phyloP scores from a whole-genome alignment of 2,329 filamentous ascomycete genomes.

The Sphaerulina vaccinii region DNA sequence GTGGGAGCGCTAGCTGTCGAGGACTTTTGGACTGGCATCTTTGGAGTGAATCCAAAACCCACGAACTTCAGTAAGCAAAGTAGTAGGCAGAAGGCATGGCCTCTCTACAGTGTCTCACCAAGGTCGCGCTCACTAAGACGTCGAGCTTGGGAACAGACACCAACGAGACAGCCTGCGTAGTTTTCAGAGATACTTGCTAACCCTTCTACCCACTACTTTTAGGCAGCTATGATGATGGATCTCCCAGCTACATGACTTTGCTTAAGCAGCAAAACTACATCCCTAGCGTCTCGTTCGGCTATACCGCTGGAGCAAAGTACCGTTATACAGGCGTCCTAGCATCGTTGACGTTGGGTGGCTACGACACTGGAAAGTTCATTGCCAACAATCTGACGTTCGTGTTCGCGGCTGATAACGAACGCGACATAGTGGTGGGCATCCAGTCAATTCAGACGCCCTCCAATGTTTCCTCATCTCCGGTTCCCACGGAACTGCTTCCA shows the following conservation, averaged over 20 bases:
- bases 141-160: too few species aligned
- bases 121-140: too few species aligned
- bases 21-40: constrained; percentile 48
- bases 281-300: constrained; percentile 72
- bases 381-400: constrained; percentile 61
- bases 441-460: constrained; percentile 41
- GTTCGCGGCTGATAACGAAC: constrained; percentile 56
- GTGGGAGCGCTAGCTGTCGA: constrained; percentile 42
- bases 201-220: too few species aligned
- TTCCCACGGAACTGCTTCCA: constrained; percentile 41
- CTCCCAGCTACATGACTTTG: constrained; percentile 51
- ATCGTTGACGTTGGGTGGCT: constrained; percentile 67
- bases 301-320: constrained; percentile 73
- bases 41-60: constrained; percentile 51
- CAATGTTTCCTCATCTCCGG: constrained; percentile 29
- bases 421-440: constrained; percentile 60
- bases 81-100: too few species aligned
- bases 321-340: constrained; percentile 44
- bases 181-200: too few species aligned
- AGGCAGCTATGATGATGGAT: constrained; percentile 54
- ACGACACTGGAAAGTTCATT: constrained; percentile 62
- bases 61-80: constrained; percentile 54
- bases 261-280: constrained; percentile 61
- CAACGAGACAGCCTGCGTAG: too few species aligned
- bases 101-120: too few species aligned